Base-by-base conservation (phyloP, 306 rosid genomes). In the Acacia melanoxylon region DNA sequence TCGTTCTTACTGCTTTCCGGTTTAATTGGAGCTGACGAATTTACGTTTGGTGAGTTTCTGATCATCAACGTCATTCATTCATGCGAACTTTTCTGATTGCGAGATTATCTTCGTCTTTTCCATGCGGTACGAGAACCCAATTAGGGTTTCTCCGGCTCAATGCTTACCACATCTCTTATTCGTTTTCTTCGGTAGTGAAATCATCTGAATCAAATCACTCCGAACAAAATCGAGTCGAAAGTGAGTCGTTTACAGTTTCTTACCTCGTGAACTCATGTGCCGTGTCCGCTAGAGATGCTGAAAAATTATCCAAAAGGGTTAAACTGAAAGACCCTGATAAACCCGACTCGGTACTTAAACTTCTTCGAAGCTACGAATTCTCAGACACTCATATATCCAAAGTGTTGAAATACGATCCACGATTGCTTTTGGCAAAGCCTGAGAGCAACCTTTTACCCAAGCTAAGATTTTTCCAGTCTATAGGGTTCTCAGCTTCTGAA, bases 361-460 rank as follows among this genome's bases (percentile, higher is more conserved):
- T 88, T 31, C 8, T 88, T 10, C 35, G 73, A 65, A 77, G 41
- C n/a, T 45, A 81, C 5, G 89, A 86, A 8, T 66, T 88, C 79
- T 59, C 83, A 1, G 31, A 31, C 6, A 20, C 86, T 20, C 88
- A 86, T 22, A 72, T 86, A 66, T 76, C 74, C 17, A 73, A 40
- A 44, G 1, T 86, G 25, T 63, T 87, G n/a, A 52, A 10, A 37
- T 41, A 12, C 6, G 1, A 1, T 5, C 88, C 91, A 5, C 5
- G 0, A 1, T 35, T 75, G 51, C 85, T 83, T 54, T 22, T 75
- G 10, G 81, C 89, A 35, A 79, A 88, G 2, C 75, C 86, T 20
- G 81, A 86, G 31, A 71, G 68, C 10, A 83, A 78, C 75, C 86
- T 88, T 54, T 73, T 82, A 63, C 93, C 91, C 54, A 88, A 81